Evolutionary conservation across 352 stramenopile genomes (phyloP).

Genomic region (Phytophthora palmivora): DNA sequence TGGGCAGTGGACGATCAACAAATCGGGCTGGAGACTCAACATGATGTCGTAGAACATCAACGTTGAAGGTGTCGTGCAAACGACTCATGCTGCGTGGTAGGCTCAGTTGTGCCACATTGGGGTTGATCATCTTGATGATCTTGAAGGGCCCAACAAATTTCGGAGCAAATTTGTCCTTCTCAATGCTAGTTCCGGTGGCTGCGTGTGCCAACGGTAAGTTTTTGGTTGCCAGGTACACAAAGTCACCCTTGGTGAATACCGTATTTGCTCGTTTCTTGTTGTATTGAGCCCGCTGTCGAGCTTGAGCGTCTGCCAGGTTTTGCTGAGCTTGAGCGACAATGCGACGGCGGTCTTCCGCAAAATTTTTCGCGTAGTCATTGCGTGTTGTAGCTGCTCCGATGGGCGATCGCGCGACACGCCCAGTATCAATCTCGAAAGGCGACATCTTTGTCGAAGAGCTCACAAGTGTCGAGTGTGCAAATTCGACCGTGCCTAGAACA

Average conservation of each 20-base stretch:
- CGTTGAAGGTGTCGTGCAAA: slow-evolving; percentile 10
- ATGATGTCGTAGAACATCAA: background rate
- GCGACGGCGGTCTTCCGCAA: background rate
- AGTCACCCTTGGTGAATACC: background rate
- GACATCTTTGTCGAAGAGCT: slow-evolving; percentile 6
- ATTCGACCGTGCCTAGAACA: slow-evolving; percentile 8
- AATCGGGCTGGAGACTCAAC: slow-evolving; percentile 3
- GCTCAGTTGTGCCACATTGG: too few species aligned
- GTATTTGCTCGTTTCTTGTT: background rate
- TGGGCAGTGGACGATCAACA: slow-evolving; percentile 3
- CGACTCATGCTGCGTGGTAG: background rate
- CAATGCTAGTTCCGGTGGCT: background rate
- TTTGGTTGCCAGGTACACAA: slow-evolving; percentile 1
- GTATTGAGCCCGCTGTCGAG: background rate
- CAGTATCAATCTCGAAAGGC: slow-evolving; percentile 15
- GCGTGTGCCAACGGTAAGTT: slow-evolving; percentile 8
- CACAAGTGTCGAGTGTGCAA: slow-evolving; percentile 2
- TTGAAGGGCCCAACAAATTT: too few species aligned
- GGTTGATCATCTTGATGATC: too few species aligned
- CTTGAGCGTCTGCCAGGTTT: background rate
- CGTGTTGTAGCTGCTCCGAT: background rate
- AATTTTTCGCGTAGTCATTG: slow-evolving; percentile 5
- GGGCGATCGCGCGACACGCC: slow-evolving; percentile 3
- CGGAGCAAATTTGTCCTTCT: slow-evolving; percentile 11
- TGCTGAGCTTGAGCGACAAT: background rate